phyloP scores from a whole-genome alignment of 78 protist species.

The Dictyostelium purpureum region DNA sequence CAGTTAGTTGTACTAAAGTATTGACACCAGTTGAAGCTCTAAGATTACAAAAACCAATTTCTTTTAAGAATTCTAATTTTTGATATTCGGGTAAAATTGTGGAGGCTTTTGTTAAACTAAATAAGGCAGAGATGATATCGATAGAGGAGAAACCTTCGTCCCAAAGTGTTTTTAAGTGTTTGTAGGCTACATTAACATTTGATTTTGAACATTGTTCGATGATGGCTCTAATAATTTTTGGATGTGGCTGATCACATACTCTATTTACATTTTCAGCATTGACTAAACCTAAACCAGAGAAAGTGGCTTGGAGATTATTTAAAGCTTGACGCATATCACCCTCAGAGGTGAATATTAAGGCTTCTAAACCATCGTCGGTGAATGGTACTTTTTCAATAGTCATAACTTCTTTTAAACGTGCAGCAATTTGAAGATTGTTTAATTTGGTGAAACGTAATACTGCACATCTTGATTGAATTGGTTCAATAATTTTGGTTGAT shows the following conservation, averaged over 20 bases:
- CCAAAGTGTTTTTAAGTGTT: constrained; percentile 15
- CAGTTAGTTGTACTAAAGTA: constrained; percentile 93
- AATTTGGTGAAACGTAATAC: constrained; percentile 96
- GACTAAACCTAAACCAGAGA: constrained; percentile 94
- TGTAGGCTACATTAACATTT: constrained; percentile 57
- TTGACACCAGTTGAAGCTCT: constrained; percentile 91
- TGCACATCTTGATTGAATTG: constrained; percentile 98
- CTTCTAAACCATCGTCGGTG: constrained; percentile 92
- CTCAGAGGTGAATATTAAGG: constrained; percentile 96
- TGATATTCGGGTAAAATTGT: constrained; percentile 78
- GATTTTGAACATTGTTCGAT: constrained; percentile 44
- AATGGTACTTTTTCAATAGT: constrained; percentile 39
- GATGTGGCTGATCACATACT: constrained; percentile 99
- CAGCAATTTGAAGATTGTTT: constrained; percentile 20
- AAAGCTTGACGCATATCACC: constrained; percentile 98
- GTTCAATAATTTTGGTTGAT: constrained; percentile 95
- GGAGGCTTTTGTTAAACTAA: constrained; percentile 77
- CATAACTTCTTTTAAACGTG: constrained; percentile 60
- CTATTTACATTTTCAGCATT: constrained; percentile 92
- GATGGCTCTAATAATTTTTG: constrained; percentile 82
- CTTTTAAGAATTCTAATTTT: constrained; percentile 88
- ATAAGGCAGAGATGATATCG: constrained; percentile 91
- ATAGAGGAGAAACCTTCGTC: constrained; percentile 90
- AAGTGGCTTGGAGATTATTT: constrained; percentile 96
- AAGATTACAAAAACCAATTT: constrained; percentile 91